Evolutionary conservation across 306 rosid genomes (phyloP).

Genomic region (Lathyrus oleraceus): DNA sequence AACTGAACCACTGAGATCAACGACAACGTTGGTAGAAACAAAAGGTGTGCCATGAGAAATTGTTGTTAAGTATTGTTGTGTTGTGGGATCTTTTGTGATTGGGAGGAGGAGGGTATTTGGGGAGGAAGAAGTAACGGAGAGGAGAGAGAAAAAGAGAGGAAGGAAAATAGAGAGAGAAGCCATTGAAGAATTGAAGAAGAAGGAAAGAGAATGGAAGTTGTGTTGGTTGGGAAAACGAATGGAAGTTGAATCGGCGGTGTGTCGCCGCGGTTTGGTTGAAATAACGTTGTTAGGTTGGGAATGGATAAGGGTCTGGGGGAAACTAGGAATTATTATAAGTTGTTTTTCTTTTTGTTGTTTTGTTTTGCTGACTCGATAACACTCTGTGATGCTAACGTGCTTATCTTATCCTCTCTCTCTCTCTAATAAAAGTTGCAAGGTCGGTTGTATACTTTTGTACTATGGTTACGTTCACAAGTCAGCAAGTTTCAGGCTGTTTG

Average conservation of each 20-base stretch:
- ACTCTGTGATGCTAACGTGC: slow-evolving; percentile 28
- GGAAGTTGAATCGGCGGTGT: slow-evolving; percentile 32
- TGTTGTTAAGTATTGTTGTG: slow-evolving; percentile 61
- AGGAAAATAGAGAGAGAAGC: slow-evolving; percentile 8
- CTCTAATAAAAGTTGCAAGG: not conserved
- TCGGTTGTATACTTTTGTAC: not conserved
- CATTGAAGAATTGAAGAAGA: slow-evolving; percentile 13
- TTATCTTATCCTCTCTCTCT: slow-evolving; percentile 29
- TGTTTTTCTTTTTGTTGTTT: not conserved
- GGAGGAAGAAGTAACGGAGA: slow-evolving; percentile 5
- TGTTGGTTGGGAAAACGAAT: slow-evolving; percentile 2
- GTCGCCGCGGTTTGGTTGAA: slow-evolving; percentile 40
- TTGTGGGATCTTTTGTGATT: slow-evolving; percentile 46
- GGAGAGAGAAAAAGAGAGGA: not conserved
- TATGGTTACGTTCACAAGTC: no score
- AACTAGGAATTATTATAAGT: not conserved
- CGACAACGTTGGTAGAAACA: slow-evolving; percentile 41
- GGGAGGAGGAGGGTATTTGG: slow-evolving; percentile 24
- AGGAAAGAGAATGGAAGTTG: not conserved
- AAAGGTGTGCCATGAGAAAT: slow-evolving; percentile 52
- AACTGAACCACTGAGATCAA: slow-evolving; percentile 60
- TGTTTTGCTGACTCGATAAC: slow-evolving; percentile 41
- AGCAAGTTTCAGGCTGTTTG: no score
- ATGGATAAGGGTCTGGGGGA: slow-evolving; percentile 10
- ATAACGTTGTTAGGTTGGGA: not conserved